Conservation (phyloP, 768 basidiomycete species). For the Trametes villosa region DNA sequence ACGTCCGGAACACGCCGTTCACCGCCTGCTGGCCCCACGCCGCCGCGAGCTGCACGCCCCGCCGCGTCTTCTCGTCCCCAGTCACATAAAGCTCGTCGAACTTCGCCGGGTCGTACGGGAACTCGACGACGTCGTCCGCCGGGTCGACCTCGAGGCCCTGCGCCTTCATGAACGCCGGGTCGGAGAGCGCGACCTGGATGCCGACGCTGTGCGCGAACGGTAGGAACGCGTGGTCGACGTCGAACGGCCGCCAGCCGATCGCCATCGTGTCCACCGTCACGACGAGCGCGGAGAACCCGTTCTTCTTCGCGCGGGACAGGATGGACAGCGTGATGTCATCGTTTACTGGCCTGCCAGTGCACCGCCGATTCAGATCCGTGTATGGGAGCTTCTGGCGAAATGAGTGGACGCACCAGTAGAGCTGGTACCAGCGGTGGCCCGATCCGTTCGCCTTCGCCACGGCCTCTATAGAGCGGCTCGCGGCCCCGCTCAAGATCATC, state of each 20-base stretch:
- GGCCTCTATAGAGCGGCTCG: slow-evolving; percentile 72
- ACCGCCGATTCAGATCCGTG: not conserved
- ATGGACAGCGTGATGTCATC: slow-evolving; percentile 67
- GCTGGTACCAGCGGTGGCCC: slow-evolving; percentile 77
- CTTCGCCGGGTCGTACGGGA: slow-evolving; percentile 61
- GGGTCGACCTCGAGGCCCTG: slow-evolving; percentile 50
- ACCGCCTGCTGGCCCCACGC: slow-evolving; percentile 68
- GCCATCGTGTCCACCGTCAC: slow-evolving; percentile 78
- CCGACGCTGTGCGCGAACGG: slow-evolving; percentile 72
- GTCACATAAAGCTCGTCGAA: slow-evolving; percentile 45
- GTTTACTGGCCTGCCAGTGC: slow-evolving; percentile 56
- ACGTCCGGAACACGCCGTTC: slow-evolving; percentile 64
- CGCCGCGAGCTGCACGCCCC: slow-evolving; percentile 51
- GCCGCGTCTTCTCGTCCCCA: slow-evolving; percentile 52
- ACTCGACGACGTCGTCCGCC: slow-evolving; percentile 45
- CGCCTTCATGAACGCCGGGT: slow-evolving; percentile 78
- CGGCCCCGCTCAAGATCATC: slow-evolving; percentile 77
- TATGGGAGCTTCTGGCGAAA: too few species aligned
- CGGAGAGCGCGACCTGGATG: slow-evolving; percentile 66
- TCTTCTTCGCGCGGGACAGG: slow-evolving; percentile 65
- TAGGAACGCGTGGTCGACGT: slow-evolving; percentile 64
- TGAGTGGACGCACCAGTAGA: slow-evolving; percentile 64
- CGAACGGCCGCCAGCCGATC: slow-evolving; percentile 79
- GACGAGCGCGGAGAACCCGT: slow-evolving; percentile 72
- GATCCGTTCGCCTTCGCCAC: slow-evolving; percentile 75